Conservation (phyloP, 352 stramenopile species). For the Pythium diclinum region DNA sequence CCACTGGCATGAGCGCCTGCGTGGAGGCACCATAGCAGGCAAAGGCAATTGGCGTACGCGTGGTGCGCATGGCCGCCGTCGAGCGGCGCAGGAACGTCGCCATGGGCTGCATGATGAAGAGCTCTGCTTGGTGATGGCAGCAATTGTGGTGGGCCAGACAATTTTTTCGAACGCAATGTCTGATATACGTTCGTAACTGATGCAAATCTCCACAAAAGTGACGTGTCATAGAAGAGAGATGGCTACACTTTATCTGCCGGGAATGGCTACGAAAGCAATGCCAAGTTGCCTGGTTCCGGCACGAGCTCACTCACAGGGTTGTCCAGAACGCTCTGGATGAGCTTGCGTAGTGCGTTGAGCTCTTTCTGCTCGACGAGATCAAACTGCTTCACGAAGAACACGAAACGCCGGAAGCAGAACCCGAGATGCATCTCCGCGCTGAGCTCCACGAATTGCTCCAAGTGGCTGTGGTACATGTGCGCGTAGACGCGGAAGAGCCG, state of each 20-base stretch:
- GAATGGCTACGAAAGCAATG: neutral
- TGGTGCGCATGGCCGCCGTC: slow-evolving; percentile 3
- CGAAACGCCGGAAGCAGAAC: slow-evolving; percentile 97
- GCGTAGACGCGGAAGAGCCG: slow-evolving; percentile 96
- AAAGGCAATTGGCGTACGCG: slow-evolving; percentile 8
- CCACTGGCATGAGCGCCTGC: slow-evolving; percentile 8
- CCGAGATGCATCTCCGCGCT: slow-evolving; percentile 94
- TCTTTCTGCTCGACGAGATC: slow-evolving; percentile 92
- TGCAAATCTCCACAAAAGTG: neutral
- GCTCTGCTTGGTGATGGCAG: slow-evolving; percentile 6
- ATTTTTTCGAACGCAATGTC: slow-evolving; percentile 3
- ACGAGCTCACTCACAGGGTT: slow-evolving; percentile 7
- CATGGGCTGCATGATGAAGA: slow-evolving; percentile 13
- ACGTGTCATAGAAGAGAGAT: neutral
- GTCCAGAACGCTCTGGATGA: slow-evolving; percentile 61
- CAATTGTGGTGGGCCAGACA: slow-evolving; percentile 13
- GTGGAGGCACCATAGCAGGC: neutral
- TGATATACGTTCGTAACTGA: slow-evolving; percentile 8
- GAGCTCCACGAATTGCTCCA: slow-evolving; percentile 88
- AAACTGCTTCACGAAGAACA: slow-evolving; percentile 95
- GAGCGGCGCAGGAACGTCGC: slow-evolving; percentile 24
- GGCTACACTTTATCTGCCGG: slow-evolving; percentile 18
- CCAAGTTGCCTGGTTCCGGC: neutral
- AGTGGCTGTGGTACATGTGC: slow-evolving; percentile 96
- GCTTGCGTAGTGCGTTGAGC: slow-evolving; percentile 91